Conservation (phyloP, 2,329 filamentous ascomycete genomes). For the Fusarium robinianum region DNA sequence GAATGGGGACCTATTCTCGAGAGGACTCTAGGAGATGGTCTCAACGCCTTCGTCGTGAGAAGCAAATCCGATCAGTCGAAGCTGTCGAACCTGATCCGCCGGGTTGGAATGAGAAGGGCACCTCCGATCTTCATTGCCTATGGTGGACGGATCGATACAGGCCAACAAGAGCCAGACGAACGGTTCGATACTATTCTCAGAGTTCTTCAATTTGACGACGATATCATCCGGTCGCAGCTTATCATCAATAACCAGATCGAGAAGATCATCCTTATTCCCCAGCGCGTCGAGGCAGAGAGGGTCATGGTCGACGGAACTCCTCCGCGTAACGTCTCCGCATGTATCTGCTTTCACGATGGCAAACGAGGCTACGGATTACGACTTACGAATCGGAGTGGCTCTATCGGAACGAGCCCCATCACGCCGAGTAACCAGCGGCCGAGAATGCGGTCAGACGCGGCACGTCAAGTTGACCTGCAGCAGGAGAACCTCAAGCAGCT, state of each 20-base stretch:
- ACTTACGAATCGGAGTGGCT: conserved; percentile 52
- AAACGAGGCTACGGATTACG: conserved; percentile 63
- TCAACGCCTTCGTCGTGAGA: conserved; percentile 82
- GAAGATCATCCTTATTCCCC: conserved; percentile 77
- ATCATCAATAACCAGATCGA: conserved; percentile 85
- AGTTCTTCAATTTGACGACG: conserved; percentile 80
- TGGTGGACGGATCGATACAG: conserved; percentile 43
- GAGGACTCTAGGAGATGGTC: conserved; percentile 67
- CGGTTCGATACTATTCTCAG: conserved; percentile 78
- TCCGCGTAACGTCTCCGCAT: conserved; percentile 73
- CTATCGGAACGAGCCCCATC: conserved; percentile 48
- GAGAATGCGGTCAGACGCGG: conserved; percentile 81
- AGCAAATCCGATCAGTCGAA: conserved; percentile 75
- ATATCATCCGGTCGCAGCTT: conserved; percentile 76
- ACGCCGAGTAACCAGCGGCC: conserved; percentile 56
- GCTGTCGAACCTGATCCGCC: conserved; percentile 68
- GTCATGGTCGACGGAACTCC: conserved; percentile 67
- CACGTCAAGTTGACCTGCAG: conserved; percentile 63
- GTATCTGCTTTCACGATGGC: conserved; percentile 69
- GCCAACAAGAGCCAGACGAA: conserved; percentile 69
- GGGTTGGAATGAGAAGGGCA: conserved; percentile 55
- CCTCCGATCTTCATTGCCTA: conserved; percentile 48
- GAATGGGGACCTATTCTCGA: conserved; percentile 86
- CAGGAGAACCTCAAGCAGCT: conserved; percentile 58
- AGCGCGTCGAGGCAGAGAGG: conserved; percentile 66